These are phyloP conservation scores for Apophysomyces elegans DNA, from an alignment of 371 early-diverging fungal species.

Conservation along the genomic window DNA sequence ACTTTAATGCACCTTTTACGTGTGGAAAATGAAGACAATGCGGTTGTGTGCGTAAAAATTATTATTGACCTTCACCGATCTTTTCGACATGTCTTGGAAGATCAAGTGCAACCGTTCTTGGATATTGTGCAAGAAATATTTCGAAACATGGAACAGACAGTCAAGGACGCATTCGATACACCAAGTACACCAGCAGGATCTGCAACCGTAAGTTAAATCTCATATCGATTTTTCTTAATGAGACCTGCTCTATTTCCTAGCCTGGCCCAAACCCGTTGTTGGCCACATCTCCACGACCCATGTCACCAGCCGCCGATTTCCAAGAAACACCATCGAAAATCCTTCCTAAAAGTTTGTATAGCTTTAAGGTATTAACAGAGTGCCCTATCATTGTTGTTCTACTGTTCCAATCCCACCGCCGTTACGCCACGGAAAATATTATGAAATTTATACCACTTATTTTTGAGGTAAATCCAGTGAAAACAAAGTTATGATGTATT, in stretches of 20 bases:
- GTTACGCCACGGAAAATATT: constrained; percentile 80
- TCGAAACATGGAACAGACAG: constrained; percentile 85
- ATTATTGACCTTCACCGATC: constrained; percentile 93
- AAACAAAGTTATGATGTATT: background rate
- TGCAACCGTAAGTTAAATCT: constrained; percentile 49
- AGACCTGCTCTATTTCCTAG: constrained; percentile 34
- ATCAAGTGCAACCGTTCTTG: constrained; percentile 88
- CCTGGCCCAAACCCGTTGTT: constrained; percentile 57
- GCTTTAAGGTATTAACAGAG: constrained; percentile 97
- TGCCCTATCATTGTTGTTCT: constrained; percentile 98
- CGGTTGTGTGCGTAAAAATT: constrained; percentile 88
- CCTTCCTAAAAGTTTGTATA: constrained; percentile 75
- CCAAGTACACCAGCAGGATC: constrained; percentile 60
- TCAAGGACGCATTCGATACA: constrained; percentile 79
- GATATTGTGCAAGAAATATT: constrained; percentile 93
- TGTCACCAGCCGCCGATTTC: constrained; percentile 76
- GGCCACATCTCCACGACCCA: constrained; percentile 74
- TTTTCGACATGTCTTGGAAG: constrained; percentile 81
- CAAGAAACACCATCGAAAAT: constrained; percentile 67
- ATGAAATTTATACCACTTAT: constrained; percentile 88
- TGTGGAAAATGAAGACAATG: constrained; percentile 97
- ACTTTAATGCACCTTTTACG: constrained; percentile 80
- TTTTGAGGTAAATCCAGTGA: constrained; percentile 63
- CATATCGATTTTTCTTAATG: constrained; percentile 14
- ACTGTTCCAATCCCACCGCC: constrained; percentile 86